Conservation (phyloP, 2,329 filamentous ascomycete species). For the Colletotrichum tropicale region DNA sequence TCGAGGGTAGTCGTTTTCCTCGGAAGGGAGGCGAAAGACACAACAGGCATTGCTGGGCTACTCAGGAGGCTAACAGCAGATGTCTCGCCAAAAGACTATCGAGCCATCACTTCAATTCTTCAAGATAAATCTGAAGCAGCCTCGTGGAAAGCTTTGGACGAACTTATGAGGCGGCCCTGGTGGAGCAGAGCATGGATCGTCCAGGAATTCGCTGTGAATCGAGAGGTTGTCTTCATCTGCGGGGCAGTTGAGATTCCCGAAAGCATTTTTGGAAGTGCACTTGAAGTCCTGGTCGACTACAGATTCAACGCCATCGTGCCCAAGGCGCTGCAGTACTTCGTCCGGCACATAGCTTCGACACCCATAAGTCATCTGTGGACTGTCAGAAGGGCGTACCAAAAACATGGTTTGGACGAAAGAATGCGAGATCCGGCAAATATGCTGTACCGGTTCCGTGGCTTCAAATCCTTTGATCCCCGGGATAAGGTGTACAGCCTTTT, state of each 20-base stretch:
- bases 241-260: neutral
- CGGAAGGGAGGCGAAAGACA: neutral
- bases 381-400: neutral
- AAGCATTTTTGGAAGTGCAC: neutral
- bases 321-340: neutral
- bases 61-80: neutral
- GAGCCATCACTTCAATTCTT: neutral
- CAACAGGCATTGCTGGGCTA: neutral
- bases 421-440: neutral
- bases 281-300: neutral
- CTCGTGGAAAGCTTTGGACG: neutral
- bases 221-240: neutral
- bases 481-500: neutral
- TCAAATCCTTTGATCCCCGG: neutral
- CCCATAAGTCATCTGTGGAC: neutral
- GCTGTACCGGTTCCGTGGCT: neutral
- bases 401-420: neutral
- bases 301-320: neutral
- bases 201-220: neutral
- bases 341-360: neutral
- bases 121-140: neutral
- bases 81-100: neutral
- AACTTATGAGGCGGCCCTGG: neutral
- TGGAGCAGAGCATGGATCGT: neutral
- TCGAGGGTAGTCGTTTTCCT: neutral